Base-by-base conservation (phyloP, 2,329 filamentous ascomycete genomes). In the Gaeumannomyces tritici region DNA sequence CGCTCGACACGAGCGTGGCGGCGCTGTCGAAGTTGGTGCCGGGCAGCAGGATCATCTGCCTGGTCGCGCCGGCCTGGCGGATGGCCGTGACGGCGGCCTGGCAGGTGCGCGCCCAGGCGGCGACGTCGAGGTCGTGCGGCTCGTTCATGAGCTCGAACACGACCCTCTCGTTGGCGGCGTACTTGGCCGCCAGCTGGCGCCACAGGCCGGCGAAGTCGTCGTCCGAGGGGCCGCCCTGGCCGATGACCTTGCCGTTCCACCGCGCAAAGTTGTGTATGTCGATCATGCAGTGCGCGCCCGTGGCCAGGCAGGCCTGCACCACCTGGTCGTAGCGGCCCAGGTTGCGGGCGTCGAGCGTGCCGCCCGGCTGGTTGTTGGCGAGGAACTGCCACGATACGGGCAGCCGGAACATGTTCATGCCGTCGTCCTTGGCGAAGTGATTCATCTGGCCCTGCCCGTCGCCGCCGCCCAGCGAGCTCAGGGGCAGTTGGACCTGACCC, bases 131-230 rank as follows among this genome's bases (percentile, higher is more conserved):
- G 61, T 85, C 81, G 70, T 88, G 84, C 8, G 87, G 86, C 73
- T 87, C 87, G 73, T 89, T 90, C 86, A 89, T 89, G 57, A 89
- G 70, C 18, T 85, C 86, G 66, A 89, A 87, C 4, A 82, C 77
- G 29, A 89, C 73, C 64, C 81, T 83, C 51, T 77, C 70, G 60
- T 84, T 73, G 7, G 69, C 68, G 27, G 77, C 79, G 71, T 89
- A 89, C 69, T 84, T 83, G 1, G 73, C 75, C 1, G 87, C 86
- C 5, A 86, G 71, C 63, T 82, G 76, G 1, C 69, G 71, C 87
- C 87, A 89, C 6, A 89, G 72, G 55, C 73, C 74, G 4, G 78
- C 81, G 66, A 89, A 97, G 18, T 84, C 73, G 13, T 79, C 81
- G 69, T 88, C 79, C 0, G 79, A 79, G 0, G 85, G 85, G 0